Conservation (phyloP, 2,329 filamentous ascomycete species). For the Colletotrichum simmondsii region DNA sequence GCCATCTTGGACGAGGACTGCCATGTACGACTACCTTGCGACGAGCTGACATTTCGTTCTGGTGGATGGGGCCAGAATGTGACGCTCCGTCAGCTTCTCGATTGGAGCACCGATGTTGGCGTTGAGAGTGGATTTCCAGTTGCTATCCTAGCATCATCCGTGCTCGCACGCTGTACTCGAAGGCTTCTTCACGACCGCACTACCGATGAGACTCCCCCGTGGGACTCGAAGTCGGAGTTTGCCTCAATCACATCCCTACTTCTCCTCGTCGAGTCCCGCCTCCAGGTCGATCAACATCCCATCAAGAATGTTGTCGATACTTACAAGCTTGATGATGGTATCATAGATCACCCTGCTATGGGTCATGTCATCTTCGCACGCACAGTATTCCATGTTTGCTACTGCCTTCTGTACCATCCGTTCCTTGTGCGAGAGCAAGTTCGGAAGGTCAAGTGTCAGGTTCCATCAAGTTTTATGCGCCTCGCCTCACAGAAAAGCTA, state of each 20-base stretch:
- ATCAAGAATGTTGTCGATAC: too few species aligned
- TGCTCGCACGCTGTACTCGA: too few species aligned
- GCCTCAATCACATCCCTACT: background rate
- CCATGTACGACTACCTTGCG: slow-evolving; percentile 43
- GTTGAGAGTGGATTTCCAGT: background rate
- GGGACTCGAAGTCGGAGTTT: background rate
- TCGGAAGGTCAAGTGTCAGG: too few species aligned
- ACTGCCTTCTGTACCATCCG: too few species aligned
- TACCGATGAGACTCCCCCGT: background rate
- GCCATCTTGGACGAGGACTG: slow-evolving; percentile 47
- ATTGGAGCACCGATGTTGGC: background rate
- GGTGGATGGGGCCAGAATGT: background rate
- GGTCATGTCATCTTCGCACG: too few species aligned
- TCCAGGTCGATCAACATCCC: background rate
- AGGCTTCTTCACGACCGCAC: too few species aligned
- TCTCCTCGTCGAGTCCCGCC: background rate
- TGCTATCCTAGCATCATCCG: background rate
- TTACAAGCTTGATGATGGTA: too few species aligned
- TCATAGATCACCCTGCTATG: too few species aligned
- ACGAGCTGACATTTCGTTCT: slow-evolving; percentile 16
- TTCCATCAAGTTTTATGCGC: too few species aligned
- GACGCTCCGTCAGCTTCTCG: background rate
- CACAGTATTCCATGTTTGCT: too few species aligned
- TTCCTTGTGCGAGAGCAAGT: too few species aligned
- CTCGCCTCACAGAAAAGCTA: too few species aligned